Percentiles rank a stretch among this genome's conserved stretches.
Evolutionary conservation across 2,329 filamentous ascomycete species (phyloP).

Genomic region (Aspergillus sp.): DNA sequence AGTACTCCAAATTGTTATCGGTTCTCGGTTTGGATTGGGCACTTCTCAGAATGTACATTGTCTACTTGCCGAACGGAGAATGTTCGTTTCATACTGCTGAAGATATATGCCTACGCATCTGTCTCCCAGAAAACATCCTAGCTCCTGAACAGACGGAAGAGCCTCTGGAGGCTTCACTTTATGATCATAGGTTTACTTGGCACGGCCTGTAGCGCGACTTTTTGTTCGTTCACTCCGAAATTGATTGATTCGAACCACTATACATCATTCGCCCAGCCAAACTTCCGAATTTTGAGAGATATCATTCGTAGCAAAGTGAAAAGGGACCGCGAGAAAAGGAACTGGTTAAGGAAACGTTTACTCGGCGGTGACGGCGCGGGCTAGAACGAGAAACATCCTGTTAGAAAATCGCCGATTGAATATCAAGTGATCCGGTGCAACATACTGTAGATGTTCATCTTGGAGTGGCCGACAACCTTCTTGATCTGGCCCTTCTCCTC

Average conservation of each 20-base stretch:
- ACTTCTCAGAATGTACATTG: background rate
- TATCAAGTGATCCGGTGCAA: slow-evolving; percentile 24
- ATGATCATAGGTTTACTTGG: slow-evolving; percentile 32
- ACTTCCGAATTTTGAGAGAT: slow-evolving; percentile 36
- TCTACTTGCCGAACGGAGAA: background rate
- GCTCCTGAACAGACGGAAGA: background rate
- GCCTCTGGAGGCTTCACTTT: slow-evolving; percentile 16
- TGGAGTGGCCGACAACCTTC: slow-evolving; percentile 94
- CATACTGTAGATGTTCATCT: slow-evolving; percentile 97
- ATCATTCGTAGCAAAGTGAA: slow-evolving; percentile 38
- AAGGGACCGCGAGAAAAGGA: slow-evolving; percentile 37
- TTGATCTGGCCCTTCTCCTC: slow-evolving; percentile 99
- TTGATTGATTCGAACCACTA: slow-evolving; percentile 30
- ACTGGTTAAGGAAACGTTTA: slow-evolving; percentile 36
- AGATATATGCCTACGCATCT: background rate
- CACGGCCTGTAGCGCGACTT: slow-evolving; percentile 27
- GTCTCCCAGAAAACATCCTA: background rate
- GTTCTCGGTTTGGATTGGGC: background rate
- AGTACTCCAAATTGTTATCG: background rate
- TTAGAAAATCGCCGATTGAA: slow-evolving; percentile 4
- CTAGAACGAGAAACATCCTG: slow-evolving; percentile 22
- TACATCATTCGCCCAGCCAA: slow-evolving; percentile 39
- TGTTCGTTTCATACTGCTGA: background rate
- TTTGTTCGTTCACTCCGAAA: slow-evolving; percentile 30
- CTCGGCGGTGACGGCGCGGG: slow-evolving; percentile 47